Percentiles rank a stretch among this genome's conserved stretches.
Conservation (phyloP, 2,329 filamentous ascomycete genomes). For the Alternaria novae-zelandiae region DNA sequence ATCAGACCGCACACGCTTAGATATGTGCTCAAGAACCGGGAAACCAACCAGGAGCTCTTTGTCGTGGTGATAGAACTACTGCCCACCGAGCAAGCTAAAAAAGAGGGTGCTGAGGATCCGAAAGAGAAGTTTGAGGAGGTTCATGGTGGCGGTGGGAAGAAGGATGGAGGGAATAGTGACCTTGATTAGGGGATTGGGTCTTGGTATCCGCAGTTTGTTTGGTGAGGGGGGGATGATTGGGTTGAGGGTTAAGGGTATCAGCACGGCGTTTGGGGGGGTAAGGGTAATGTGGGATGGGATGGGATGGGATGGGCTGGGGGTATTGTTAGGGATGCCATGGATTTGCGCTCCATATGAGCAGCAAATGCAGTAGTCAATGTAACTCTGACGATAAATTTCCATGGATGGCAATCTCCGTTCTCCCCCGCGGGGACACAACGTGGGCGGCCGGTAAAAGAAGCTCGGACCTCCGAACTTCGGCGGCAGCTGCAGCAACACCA, state of each 20-base stretch:
- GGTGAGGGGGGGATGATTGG: too few species aligned
- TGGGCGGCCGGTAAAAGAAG: neutral
- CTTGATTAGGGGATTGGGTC: conserved; percentile 18
- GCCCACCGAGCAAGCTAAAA: conserved; percentile 63
- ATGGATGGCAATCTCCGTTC: neutral
- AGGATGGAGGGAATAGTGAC: conserved; percentile 24
- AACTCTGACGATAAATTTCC: neutral
- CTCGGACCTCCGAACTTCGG: conserved; percentile 23
- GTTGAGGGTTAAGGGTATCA: too few species aligned
- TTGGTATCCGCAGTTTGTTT: neutral
- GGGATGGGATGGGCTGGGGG: neutral
- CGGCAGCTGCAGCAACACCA: conserved; percentile 11
- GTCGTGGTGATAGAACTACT: conserved; percentile 82
- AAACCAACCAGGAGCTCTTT: conserved; percentile 76
- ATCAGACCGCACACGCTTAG: conserved; percentile 81
- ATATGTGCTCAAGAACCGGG: conserved; percentile 86
- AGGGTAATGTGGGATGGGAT: neutral
- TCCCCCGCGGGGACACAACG: neutral
- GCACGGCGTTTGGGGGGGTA: conserved; percentile 7
- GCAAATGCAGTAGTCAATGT: neutral
- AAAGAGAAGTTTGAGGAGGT: conserved; percentile 34
- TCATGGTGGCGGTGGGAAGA: conserved; percentile 18
- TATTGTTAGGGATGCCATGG: neutral
- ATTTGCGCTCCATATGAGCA: neutral
- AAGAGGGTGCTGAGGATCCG: conserved; percentile 26